Percentiles rank a stretch among this genome's conserved stretches.
phyloP scores from a whole-genome alignment of 352 stramenopile species.

The Pythium biforme region DNA sequence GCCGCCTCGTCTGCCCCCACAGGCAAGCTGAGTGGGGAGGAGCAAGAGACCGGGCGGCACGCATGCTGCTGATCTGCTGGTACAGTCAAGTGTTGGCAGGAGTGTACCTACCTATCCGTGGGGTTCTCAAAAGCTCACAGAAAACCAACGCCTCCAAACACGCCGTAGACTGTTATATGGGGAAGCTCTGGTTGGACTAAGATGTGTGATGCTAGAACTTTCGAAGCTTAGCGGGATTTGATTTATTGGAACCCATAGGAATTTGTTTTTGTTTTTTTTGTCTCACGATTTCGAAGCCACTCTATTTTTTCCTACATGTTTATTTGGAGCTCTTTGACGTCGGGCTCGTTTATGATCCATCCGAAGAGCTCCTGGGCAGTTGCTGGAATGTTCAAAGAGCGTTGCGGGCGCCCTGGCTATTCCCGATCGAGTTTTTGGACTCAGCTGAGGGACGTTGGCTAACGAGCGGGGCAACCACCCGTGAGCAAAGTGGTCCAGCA shows the following conservation, averaged over 20 bases:
- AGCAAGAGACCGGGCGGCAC: constrained; percentile 8
- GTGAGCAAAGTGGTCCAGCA: neutral
- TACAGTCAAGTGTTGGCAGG: neutral
- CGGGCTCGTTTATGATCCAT: constrained; percentile 1
- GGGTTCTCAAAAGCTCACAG: neutral
- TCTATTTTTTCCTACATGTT: neutral
- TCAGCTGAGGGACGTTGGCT: constrained; percentile 2
- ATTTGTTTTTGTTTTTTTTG: constrained; percentile 5
- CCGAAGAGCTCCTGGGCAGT: constrained; percentile 12
- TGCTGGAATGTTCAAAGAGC: constrained; percentile 24
- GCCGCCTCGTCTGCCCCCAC: neutral
- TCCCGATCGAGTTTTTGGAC: neutral
- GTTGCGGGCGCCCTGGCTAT: constrained; percentile 14
- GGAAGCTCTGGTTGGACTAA: constrained; percentile 6
- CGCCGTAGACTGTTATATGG: neutral
- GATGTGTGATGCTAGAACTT: neutral
- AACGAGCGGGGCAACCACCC: neutral
- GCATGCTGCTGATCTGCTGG: neutral
- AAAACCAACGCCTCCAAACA: neutral
- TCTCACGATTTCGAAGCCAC: neutral
- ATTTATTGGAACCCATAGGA: too few relatives aligned
- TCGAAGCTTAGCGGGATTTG: too few relatives aligned
- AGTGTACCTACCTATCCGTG: neutral
- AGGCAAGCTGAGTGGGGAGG: neutral
- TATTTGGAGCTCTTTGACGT: neutral